Conservation (phyloP, 352 stramenopile genomes). For the Blastocystis sp. region DNA sequence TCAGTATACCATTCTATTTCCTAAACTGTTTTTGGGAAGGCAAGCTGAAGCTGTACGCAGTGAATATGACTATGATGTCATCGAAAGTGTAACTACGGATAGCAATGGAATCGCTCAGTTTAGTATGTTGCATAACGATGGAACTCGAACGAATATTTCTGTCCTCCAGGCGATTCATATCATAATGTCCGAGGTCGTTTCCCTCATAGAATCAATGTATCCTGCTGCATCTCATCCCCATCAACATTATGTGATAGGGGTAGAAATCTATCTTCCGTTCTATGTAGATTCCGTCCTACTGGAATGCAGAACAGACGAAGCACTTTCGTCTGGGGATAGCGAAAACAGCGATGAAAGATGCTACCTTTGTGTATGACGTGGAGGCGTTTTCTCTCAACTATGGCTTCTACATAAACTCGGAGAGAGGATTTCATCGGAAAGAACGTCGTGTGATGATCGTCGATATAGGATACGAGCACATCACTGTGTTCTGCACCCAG, state of each 20-base stretch:
- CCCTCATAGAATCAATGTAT: neutral
- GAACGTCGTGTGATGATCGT: neutral
- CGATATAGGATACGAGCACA: constrained; percentile 16
- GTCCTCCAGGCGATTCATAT: neutral
- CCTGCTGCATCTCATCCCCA: neutral
- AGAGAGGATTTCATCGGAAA: neutral
- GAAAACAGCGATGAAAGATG: neutral
- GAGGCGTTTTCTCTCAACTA: neutral
- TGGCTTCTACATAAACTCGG: neutral
- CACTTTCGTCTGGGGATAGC: neutral
- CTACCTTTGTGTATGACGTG: neutral
- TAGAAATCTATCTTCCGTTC: neutral
- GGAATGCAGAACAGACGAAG: neutral
- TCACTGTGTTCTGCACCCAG: neutral
- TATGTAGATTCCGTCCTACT: constrained; percentile 6
- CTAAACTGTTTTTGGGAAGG: neutral
- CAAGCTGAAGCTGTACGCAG: neutral
- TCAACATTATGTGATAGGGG: neutral
- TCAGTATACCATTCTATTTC: neutral
- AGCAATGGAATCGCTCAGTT: neutral
- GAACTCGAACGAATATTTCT: neutral
- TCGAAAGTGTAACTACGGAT: neutral
- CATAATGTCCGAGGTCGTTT: neutral
- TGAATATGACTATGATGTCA: neutral
- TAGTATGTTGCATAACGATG: neutral